Evolutionary conservation across 805 yeast genomes (phyloP), one percentile per base, ranked within the genome.

Genomic region (Candida andamanensis): DNA sequence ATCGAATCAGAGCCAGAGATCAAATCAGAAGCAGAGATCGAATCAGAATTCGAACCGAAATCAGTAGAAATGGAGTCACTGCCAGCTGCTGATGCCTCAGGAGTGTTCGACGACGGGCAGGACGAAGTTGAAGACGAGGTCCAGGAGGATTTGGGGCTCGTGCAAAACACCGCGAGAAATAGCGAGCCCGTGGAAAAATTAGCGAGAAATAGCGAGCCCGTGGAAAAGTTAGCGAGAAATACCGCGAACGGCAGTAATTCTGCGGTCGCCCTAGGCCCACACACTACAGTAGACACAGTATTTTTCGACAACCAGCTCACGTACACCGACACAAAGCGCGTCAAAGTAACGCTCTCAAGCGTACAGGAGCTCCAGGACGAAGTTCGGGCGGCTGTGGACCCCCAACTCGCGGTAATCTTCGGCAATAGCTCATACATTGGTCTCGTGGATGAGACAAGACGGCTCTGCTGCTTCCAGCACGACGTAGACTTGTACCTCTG

Each of bases 401-500:
- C 59, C n/a, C 68, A 69, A 4, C 56, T 90, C 15, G 80, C 95
- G 0, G 70, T 75, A 26, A 56, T 85, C 2, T 77, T 90, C 54
- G 69, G 80, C 6, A 75, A 82, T 33, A 73, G 81, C 30, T 74
- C 80, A 0, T 85, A 71, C 49, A 80, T 92, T 6, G 98, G 98
- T 0, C 58, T 90, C 3, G 89, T 85, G 2, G 97, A 90, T 50
- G 71, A 72, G 8, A 49, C 57, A 9, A 71, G 76, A 39, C 61
- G 97, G 26, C 60, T 90, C 14, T 79, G 83, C 10, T 82, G 95
- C n/a, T 65, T 90, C 26, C 98, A 92, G 52, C 73, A 78, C 49
- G 95, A 81, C 45, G 81, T 87, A 6, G 76, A 78, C 36, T 61
- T 92, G 10, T 81, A 72, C 50, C 56, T 92, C 15, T 76, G 90